Base-by-base conservation (phyloP, 1,139 yeast species). In the Meyerozyma guilliermondii region DNA sequence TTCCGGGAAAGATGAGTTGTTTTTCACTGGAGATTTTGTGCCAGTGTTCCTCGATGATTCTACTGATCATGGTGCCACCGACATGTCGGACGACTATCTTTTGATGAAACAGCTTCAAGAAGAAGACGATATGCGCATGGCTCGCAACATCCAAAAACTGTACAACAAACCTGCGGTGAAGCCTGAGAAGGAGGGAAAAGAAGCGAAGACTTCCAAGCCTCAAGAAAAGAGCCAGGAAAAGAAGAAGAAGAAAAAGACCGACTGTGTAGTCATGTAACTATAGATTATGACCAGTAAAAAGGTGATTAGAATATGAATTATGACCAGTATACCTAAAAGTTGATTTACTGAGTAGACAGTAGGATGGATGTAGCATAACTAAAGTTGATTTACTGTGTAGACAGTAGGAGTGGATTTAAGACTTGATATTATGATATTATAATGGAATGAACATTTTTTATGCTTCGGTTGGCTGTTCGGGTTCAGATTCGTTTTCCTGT, bases 1-100 rank as follows among this genome's bases (percentile, higher is more conserved):
- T 3, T 71, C 74, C 42, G 96, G 96, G 1, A 68, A 71, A 6
- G 78, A 75, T 22, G 94, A 87, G 54, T 65, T 72, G 31, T 86
- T 85, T 55, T 82, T 78, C 57, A 75, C 79, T 11, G 87, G 87
- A 2, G 70, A 68, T 36, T 84, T 84, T 50, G 58, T 66, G 7
- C 81, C 80, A 1, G 54, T 65, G 6, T 27, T 50, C 4, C 54
- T 66, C 18, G 69, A 60, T 35, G 62, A 58, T 30, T 55, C 51
- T 39, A 46, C 42, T n/a, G 46, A 42, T n/a, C 35, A 48, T 9
- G 56, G 51, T 22, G 56, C 53, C n/a, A 50, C 46, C 17, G 49
- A 48, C 7, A 52, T 53, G 13, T 29, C 33, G 16, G 45, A 43
- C 1, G 85, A 80, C 54, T 66, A 66, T 41, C 54, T 62, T 26